Conservation (phyloP, 1,139 yeast genomes). For the Zygotorulaspora mrakii region DNA sequence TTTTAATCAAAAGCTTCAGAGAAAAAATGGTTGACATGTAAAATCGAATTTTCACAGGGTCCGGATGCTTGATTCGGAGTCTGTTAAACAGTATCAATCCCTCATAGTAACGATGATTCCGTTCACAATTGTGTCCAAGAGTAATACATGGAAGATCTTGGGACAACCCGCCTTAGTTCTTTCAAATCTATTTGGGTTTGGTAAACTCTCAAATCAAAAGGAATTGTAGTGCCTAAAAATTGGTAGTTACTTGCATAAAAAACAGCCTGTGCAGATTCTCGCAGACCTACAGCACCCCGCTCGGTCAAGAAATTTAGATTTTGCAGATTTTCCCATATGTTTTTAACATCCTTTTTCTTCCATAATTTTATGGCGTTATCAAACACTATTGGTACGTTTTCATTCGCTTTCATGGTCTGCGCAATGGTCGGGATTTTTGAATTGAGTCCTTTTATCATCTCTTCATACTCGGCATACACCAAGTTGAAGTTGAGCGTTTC, state of each 20-base stretch:
- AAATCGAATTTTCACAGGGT: too few species aligned
- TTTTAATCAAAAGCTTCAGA: too few species aligned
- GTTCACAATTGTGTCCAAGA: constrained; percentile 35
- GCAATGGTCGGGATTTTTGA: constrained; percentile 43
- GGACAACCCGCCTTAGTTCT: constrained; percentile 33
- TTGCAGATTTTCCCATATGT: constrained; percentile 49
- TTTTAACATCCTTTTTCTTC: constrained; percentile 47
- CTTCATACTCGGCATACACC: constrained; percentile 71
- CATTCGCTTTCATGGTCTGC: constrained; percentile 37
- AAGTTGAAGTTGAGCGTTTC: constrained; percentile 64
- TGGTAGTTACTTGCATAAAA: constrained; percentile 37
- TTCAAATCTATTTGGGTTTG: constrained; percentile 32
- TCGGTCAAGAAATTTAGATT: constrained; percentile 32
- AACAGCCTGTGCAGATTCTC: constrained; percentile 35
- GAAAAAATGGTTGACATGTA: too few species aligned
- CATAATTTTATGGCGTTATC: constrained; percentile 47
- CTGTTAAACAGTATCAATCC: too few species aligned
- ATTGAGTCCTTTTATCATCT: constrained; percentile 49
- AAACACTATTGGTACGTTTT: constrained; percentile 28
- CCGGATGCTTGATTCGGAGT: too few species aligned
- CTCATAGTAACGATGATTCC: too few species aligned
- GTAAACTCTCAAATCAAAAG: constrained; percentile 33
- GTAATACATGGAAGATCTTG: constrained; percentile 33
- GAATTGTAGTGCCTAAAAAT: constrained; percentile 30
- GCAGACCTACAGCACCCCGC: constrained; percentile 31